Evolutionary conservation across 805 yeast species (phyloP), one percentile per base, ranked within the genome.

Genomic region (Nakazawaea sp.): DNA sequence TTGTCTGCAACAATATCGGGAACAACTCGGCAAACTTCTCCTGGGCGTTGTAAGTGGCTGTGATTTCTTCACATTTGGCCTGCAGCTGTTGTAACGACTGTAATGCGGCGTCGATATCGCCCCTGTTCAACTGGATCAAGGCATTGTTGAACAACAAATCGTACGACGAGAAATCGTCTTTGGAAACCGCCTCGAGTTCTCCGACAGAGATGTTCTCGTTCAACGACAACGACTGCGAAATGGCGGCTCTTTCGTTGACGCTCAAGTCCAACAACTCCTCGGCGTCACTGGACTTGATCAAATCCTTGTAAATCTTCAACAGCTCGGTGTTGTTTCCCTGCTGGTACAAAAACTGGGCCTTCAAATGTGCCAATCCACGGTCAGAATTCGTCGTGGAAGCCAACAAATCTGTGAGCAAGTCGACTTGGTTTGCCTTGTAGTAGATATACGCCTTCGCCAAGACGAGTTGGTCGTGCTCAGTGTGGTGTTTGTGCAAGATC

Each of bases 161-260:
- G 49, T 80, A 79, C 7, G 73, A 61, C 13, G 50, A 33, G 4
- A 26, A 24, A 28, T 24, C 31, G n/a, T 18, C 33, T 10, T 35
- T 18, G 15, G 46, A 30, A 12, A 40, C 18, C 6, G 46, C 42
- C 16, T 13, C 11, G 3, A 9, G 8, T 8, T 36, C 39, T 47
- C 42, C 27, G 55, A 34, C 31, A 4, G 27, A 25, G 10, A 13
- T 12, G 28, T 37, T 40, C 4, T 43, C 38, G 11, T 51, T 33
- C 5, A 55, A 46, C 10, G 45, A 28, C 5, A 52, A 50, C 8
- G 57, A 52, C 50, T 75, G 83, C 9, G 84, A 74, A 18, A 73
- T 56, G n/a, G 76, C 67, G 3, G 89, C 87, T 42, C 80, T 66
- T 54, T 81, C 83, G 51, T 82, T 82, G 30, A 78, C 79, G 20